Base-by-base conservation (phyloP, 2,329 filamentous ascomycete genomes). In the Pyricularia sp. region DNA sequence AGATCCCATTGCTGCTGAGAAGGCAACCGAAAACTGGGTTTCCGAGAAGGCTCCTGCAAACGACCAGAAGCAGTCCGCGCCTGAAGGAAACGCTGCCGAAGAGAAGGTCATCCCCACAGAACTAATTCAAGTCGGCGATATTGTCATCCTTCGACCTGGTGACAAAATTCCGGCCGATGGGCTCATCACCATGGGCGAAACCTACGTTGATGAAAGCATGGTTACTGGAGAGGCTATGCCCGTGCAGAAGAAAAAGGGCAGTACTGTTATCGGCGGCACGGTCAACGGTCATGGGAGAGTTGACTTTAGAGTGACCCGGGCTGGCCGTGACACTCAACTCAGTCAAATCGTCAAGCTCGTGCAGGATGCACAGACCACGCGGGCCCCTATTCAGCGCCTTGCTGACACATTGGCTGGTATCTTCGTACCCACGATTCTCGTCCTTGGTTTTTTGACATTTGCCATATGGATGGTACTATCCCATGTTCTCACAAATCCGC, bases 311-410 rank as follows among this genome's bases (percentile, higher is more conserved):
- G 94, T 99, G 66, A 96, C 90, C 3, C 86, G 93, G 70, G 93
- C 93, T 44, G 94, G 94, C 62, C 89, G 93, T 67, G 93, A 99
- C 72, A 99, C 94, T 0, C 93, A 97, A 74, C 87, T 99, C 65
- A 96, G 92, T 76, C 94, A 97, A 76, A 99, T 99, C 69, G 94
- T 99, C 68, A 94, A 93, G 75, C 84, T 97, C n/a, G 94, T 99
- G 0, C 94, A 99, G 75, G 91, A 97, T 74, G 94, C 94, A 3
- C 94, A 99, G 75, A 97, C 93, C 2, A 93, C 87, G 64, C 86
- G 94, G 53, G 94, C 94, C 8, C 94, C 94, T 0, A 99, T 99
- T 66, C 94, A 99, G 75, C 86, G 91, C 60, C 84, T 97, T 72
- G 94, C 93, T 4, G 94, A 99, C 76, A 86, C 85, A 2, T 85